Evolutionary conservation across 371 early-diverging fungal species (phyloP).

Genomic region (Zychaea mexicana): DNA sequence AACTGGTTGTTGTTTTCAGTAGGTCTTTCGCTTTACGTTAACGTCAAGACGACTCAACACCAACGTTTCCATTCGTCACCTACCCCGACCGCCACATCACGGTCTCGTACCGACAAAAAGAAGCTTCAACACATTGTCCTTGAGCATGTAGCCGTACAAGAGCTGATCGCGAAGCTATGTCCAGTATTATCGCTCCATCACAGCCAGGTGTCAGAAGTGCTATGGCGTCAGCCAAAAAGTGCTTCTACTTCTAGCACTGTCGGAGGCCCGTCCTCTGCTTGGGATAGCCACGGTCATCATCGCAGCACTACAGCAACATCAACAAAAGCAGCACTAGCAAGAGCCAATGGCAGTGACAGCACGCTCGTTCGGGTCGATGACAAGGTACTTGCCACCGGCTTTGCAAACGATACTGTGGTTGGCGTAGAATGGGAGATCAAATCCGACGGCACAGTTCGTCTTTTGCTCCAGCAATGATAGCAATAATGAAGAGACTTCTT

Average conservation of each 20-base stretch:
- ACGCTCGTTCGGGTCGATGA: constrained; percentile 19
- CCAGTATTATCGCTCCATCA: constrained; percentile 19
- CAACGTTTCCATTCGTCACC: constrained; percentile 22
- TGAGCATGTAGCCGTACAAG: constrained; percentile 5
- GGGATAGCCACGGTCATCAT: neutral
- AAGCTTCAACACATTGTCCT: constrained; percentile 16
- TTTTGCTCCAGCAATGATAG: constrained; percentile 14
- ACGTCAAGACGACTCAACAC: constrained; percentile 24
- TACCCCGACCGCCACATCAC: constrained; percentile 8
- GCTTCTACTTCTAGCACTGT: too few relatives aligned
- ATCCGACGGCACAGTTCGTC: constrained; percentile 20
- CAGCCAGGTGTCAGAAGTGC: constrained; percentile 22
- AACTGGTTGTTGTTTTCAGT: neutral
- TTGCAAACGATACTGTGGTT: constrained; percentile 11
- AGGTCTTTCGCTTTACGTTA: constrained; percentile 16
- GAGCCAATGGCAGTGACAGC: neutral
- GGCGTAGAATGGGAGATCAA: constrained; percentile 27
- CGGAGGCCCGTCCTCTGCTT: too few relatives aligned
- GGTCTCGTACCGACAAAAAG: constrained; percentile 8
- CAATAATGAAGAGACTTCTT: neutral
- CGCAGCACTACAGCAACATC: neutral
- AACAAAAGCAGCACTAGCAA: neutral
- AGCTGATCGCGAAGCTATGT: constrained; percentile 18
- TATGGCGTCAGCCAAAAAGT: constrained; percentile 23
- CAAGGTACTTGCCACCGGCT: constrained; percentile 7